Percentiles rank a stretch among this genome's conserved stretches.
phyloP scores from a whole-genome alignment of 768 basidiomycete genomes.

The Rhizopogon vinicolor region DNA sequence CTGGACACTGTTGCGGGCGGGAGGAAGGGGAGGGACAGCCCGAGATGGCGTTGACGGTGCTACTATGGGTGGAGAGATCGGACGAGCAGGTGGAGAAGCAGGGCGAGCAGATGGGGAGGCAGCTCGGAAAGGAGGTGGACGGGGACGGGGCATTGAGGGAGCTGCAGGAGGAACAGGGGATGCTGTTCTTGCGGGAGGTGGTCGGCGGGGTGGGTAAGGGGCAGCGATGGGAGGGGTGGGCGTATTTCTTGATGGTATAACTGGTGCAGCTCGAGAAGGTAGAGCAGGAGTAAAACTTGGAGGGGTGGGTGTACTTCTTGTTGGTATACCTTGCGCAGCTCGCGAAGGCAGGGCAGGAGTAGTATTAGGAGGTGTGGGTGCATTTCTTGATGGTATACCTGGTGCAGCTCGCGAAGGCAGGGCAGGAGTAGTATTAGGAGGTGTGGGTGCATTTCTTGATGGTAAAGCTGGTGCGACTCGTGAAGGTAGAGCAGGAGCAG shows the following conservation, averaged over 20 bases:
- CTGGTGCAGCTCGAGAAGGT: slow-evolving; percentile 29
- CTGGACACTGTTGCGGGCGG: slow-evolving; percentile 30
- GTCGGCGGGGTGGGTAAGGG: slow-evolving; percentile 35
- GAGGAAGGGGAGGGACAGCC: slow-evolving; percentile 17
- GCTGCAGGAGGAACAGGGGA: slow-evolving; percentile 22
- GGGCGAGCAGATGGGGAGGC: slow-evolving; percentile 23
- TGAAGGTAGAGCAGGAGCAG: slow-evolving; percentile 29
- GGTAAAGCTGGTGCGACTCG: slow-evolving; percentile 40
- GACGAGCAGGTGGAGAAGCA: slow-evolving; percentile 25
- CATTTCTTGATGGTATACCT: slow-evolving; percentile 35
- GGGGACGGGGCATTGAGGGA: slow-evolving; percentile 20
- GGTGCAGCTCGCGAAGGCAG: slow-evolving; percentile 33
- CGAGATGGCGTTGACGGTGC: slow-evolving; percentile 12
- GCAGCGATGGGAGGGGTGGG: slow-evolving; percentile 40
- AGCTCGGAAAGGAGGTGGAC: slow-evolving; percentile 26
- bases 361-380: slow-evolving; percentile 37
- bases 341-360: slow-evolving; percentile 31
- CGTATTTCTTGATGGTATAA: slow-evolving; percentile 37
- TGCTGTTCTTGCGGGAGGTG: background rate
- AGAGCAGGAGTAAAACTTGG: slow-evolving; percentile 38
- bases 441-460: slow-evolving; percentile 37
- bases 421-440: slow-evolving; percentile 32
- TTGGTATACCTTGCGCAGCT: slow-evolving; percentile 29
- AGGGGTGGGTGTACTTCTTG: slow-evolving; percentile 38
- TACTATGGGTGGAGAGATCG: slow-evolving; percentile 15